Evolutionary conservation across 2,329 filamentous ascomycete species (phyloP).

Genomic region (Aspergillus felis): DNA sequence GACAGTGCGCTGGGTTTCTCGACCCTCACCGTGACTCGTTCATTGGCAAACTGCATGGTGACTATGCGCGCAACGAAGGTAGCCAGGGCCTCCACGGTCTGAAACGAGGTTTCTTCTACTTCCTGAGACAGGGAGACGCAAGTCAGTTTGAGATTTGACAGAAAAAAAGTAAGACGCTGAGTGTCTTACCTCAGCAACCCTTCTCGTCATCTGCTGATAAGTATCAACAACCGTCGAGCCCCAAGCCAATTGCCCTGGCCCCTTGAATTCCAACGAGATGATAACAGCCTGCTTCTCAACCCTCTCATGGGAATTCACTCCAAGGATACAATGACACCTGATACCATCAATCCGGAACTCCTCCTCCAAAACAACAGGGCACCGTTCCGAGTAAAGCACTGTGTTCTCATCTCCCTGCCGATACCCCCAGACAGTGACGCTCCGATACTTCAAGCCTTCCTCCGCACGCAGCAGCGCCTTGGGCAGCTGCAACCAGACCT

Average conservation of each 20-base stretch:
- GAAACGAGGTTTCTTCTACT: constrained; percentile 47
- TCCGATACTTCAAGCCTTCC: constrained; percentile 39
- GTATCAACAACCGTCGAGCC: constrained; percentile 31
- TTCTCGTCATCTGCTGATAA: constrained; percentile 38
- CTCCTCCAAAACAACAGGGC: constrained; percentile 30
- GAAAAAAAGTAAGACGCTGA: constrained; percentile 3
- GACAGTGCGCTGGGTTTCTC: constrained; percentile 51
- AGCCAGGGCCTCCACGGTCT: constrained; percentile 50
- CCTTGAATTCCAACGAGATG: constrained; percentile 36
- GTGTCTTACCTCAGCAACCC: constrained; percentile 36
- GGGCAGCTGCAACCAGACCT: constrained; percentile 39
- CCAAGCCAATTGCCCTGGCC: constrained; percentile 30
- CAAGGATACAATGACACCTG: constrained; percentile 45
- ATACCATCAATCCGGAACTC: constrained; percentile 43
- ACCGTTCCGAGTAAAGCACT: constrained; percentile 22
- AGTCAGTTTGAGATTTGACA: constrained; percentile 8
- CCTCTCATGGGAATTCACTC: constrained; percentile 51
- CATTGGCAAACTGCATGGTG: constrained; percentile 43
- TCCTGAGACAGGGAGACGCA: constrained; percentile 21
- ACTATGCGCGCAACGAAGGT: constrained; percentile 46
- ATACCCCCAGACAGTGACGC: constrained; percentile 32
- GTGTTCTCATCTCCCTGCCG: constrained; percentile 20
- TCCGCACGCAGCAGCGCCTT: constrained; percentile 44
- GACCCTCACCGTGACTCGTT: constrained; percentile 45
- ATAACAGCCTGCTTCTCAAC: constrained; percentile 49